phyloP scores from a whole-genome alignment of 2,329 filamentous ascomycete genomes.

The Penicillium italicum region DNA sequence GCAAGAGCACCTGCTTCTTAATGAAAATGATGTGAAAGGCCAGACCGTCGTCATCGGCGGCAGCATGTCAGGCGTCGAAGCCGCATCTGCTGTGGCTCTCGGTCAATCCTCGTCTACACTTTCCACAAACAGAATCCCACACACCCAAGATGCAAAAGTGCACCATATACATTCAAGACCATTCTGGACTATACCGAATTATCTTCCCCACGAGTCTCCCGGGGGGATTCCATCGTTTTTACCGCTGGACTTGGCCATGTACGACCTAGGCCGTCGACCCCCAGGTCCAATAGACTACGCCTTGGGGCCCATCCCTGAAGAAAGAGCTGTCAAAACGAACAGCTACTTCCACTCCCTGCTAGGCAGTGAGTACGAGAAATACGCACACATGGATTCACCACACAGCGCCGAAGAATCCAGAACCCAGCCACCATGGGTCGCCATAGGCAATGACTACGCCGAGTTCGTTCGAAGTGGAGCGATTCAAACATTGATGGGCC shows the following conservation, averaged over 20 bases:
- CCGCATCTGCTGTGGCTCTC: constrained; percentile 66
- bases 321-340: constrained; percentile 56
- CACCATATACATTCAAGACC: constrained; percentile 68
- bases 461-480: constrained; percentile 68
- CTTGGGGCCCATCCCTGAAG: constrained; percentile 61
- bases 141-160: constrained; percentile 42
- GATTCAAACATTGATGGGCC: constrained; percentile 52
- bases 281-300: constrained; percentile 57
- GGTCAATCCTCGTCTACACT: constrained; percentile 64
- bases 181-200: constrained; percentile 65
- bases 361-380: constrained; percentile 45
- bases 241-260: constrained; percentile 68
- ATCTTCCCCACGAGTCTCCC: constrained; percentile 35
- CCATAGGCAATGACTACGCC: constrained; percentile 67
- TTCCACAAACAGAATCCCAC: constrained; percentile 40
- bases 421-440: constrained; percentile 60
- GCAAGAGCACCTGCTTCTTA: constrained; percentile 20
- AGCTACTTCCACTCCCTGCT: constrained; percentile 44
- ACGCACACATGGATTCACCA: constrained; percentile 35
- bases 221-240: constrained; percentile 53
- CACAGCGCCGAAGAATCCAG: constrained; percentile 40
- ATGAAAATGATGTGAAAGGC: constrained; percentile 33
- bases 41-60: constrained; percentile 74
- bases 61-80: constrained; percentile 79
- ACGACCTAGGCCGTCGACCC: constrained; percentile 64